Conservation (phyloP, 2,329 filamentous ascomycete genomes). For the Cercospora citrullina region DNA sequence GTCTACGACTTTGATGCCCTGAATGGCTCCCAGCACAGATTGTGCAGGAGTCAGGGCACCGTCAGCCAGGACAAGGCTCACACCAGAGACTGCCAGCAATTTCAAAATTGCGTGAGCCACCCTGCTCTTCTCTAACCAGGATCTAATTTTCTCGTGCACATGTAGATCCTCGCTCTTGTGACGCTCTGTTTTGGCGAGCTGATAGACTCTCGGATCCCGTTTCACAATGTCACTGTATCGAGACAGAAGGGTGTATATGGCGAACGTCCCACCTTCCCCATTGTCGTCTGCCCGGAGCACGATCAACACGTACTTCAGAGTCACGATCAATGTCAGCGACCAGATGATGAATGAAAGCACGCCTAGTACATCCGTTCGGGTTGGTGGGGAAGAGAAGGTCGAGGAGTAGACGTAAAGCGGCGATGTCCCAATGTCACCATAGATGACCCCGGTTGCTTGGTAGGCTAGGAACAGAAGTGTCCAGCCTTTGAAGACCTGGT, state of each 20-base stretch:
- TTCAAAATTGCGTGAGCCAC: constrained; percentile 57
- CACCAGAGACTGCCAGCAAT: constrained; percentile 62
- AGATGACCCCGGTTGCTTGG: constrained; percentile 66
- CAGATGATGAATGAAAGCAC: constrained; percentile 68
- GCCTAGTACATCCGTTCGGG: constrained; percentile 60
- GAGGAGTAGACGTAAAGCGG: constrained; percentile 71
- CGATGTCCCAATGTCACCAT: constrained; percentile 66
- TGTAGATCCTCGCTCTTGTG: constrained; percentile 58
- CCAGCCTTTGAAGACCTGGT: constrained; percentile 36
- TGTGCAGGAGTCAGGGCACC: constrained; percentile 69
- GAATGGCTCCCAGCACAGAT: constrained; percentile 67
- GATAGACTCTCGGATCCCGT: constrained; percentile 57
- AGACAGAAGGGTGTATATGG: constrained; percentile 64
- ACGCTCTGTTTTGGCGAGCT: constrained; percentile 59
- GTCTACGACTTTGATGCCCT: constrained; percentile 57
- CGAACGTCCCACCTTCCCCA: constrained; percentile 69
- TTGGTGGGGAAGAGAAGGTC: constrained; percentile 57
- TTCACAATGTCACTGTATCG: constrained; percentile 61
- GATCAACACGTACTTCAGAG: constrained; percentile 66
- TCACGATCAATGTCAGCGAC: constrained; percentile 68
- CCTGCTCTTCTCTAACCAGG: constrained; percentile 58
- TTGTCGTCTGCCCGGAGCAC: constrained; percentile 67
- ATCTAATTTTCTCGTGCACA: constrained; percentile 53
- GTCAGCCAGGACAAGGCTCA: constrained; percentile 66
- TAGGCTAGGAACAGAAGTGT: constrained; percentile 55